Conservation (phyloP, 2,329 filamentous ascomycete genomes). For the Penicillium sp. region DNA sequence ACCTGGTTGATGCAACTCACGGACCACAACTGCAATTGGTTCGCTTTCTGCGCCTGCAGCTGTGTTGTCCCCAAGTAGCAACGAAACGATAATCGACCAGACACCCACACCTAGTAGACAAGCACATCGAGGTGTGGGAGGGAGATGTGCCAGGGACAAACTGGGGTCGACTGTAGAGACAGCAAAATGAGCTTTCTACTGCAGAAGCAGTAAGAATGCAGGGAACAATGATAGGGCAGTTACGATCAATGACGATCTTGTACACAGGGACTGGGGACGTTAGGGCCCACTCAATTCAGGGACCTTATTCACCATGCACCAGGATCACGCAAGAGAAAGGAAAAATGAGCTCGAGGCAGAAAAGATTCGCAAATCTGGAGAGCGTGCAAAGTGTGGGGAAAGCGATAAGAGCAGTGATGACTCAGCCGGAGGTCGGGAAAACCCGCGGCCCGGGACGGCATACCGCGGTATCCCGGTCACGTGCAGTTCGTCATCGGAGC, state of each 20-base stretch:
- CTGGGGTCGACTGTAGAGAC: constrained; percentile 9
- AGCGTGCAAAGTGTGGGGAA: constrained; percentile 24
- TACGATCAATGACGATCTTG: constrained; percentile 9
- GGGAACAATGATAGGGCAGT: constrained; percentile 5
- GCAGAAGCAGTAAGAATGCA: constrained; percentile 5
- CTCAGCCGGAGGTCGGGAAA: constrained; percentile 17
- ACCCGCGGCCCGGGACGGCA: constrained; percentile 12
- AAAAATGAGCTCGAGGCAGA: constrained; percentile 4
- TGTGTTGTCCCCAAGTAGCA: constrained; percentile 34
- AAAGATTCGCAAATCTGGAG: constrained; percentile 9
- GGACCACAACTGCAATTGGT: constrained; percentile 8
- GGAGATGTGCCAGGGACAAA: constrained; percentile 19
- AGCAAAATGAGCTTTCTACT: constrained; percentile 12
- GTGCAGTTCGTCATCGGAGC: constrained; percentile 14
- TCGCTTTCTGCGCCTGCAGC: constrained; percentile 28
- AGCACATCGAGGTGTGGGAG: constrained; percentile 36
- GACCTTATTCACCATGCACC: background rate
- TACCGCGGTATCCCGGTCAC: constrained; percentile 22
- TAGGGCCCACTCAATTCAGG: constrained; percentile 7
- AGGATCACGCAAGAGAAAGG: background rate
- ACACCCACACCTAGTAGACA: constrained; percentile 34
- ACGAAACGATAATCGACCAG: constrained; percentile 38
- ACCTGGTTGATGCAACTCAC: constrained; percentile 4
- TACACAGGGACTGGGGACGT: background rate
- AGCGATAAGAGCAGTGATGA: constrained; percentile 18